Evolutionary conservation across 352 stramenopile genomes (phyloP).

Genomic region (Phytophthora pisi): DNA sequence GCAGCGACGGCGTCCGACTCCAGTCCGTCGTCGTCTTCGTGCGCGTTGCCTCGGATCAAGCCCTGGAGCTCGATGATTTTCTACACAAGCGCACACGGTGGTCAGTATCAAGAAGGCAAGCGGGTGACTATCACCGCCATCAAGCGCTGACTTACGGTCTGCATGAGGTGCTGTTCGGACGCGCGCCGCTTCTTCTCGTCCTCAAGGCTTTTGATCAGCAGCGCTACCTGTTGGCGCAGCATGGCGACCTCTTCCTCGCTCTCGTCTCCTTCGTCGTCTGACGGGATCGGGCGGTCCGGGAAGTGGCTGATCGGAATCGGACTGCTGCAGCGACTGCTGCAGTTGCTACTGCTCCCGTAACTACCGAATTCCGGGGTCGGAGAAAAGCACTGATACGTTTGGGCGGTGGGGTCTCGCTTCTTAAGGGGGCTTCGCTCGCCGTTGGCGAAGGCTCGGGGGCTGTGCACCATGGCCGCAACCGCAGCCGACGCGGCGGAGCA

Average conservation of each 20-base stretch:
- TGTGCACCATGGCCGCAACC: constrained; percentile 38
- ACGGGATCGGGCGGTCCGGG: constrained; percentile 29
- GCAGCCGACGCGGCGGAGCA: constrained; percentile 43
- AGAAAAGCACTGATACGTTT: constrained; percentile 35
- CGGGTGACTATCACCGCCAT: not conserved
- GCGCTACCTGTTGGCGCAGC: constrained; percentile 61
- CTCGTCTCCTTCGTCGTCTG: constrained; percentile 39
- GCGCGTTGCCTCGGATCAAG: constrained; percentile 58
- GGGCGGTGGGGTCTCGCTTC: constrained; percentile 26
- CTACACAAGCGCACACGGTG: constrained; percentile 24
- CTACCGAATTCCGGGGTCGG: constrained; percentile 31
- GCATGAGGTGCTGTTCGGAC: constrained; percentile 70
- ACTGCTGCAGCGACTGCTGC: constrained; percentile 37
- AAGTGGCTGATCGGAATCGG: constrained; percentile 28
- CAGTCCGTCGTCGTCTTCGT: constrained; percentile 43
- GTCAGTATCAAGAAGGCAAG: not conserved
- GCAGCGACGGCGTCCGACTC: constrained; percentile 1
- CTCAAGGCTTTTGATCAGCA: constrained; percentile 64
- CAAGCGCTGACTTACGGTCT: constrained; percentile 41
- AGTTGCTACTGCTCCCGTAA: constrained; percentile 35
- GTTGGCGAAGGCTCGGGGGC: constrained; percentile 37
- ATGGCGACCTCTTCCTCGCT: constrained; percentile 42
- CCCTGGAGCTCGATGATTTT: constrained; percentile 81
- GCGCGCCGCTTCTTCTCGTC: constrained; percentile 72
- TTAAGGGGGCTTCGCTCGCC: constrained; percentile 17